phyloP scores from a whole-genome alignment of 768 basidiomycete species.

The Tubosaeta sp. region DNA sequence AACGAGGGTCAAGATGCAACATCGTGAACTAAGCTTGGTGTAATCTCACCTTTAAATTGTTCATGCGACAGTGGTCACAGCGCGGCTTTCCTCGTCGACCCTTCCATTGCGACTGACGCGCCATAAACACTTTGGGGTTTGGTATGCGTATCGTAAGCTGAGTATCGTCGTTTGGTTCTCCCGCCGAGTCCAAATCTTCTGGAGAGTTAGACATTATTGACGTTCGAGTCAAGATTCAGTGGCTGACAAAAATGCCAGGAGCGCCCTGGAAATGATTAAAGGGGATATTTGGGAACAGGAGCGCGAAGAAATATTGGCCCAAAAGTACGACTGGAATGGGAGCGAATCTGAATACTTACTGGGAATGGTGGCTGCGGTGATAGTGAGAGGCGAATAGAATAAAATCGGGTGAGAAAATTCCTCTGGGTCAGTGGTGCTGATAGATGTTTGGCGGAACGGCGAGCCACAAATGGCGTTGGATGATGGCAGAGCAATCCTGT shows the following conservation, averaged over 20 bases:
- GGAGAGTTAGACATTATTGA: conserved; percentile 33
- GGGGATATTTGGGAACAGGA: conserved; percentile 8
- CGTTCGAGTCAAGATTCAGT: conserved; percentile 8
- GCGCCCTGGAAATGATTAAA: not conserved
- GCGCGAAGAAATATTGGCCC: conserved; percentile 6
- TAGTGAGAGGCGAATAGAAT: conserved; percentile 4
- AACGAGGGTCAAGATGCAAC: conserved; percentile 11
- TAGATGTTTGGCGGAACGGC: conserved; percentile 7
- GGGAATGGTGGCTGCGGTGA: conserved; percentile 5
- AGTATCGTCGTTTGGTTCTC: conserved; percentile 43
- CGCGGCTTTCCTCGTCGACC: conserved; percentile 71
- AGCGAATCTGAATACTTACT: conserved; percentile 12
- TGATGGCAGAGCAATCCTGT: conserved; percentile 26
- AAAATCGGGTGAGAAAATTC: conserved; percentile 10
- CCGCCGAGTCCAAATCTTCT: conserved; percentile 36
- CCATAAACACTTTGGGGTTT: conserved; percentile 63
- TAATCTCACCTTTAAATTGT: conserved; percentile 62
- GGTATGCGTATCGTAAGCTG: conserved; percentile 64
- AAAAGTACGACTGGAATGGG: conserved; percentile 2
- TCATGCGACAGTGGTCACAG: conserved; percentile 67
- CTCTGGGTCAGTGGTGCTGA: conserved; percentile 1
- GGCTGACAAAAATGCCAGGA: conserved; percentile 16
- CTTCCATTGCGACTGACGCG: conserved; percentile 70
- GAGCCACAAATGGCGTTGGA: conserved; percentile 17
- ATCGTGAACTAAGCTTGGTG: not conserved